Evolutionary conservation across 164 flowering plant species (phyloP).

Genomic region (Chimonanthus praecox): DNA sequence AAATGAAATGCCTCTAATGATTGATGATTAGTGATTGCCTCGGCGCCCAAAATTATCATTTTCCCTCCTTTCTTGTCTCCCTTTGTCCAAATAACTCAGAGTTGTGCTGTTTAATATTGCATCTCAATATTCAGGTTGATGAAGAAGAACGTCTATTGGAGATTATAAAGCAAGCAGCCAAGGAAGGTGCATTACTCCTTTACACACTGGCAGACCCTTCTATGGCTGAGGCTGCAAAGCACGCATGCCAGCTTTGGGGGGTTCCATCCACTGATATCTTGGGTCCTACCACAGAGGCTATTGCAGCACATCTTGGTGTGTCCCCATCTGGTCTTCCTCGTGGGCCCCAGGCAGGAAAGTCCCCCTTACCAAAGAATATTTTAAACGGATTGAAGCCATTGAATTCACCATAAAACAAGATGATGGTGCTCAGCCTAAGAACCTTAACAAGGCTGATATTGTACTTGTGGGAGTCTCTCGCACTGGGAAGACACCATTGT

Average conservation of each 20-base stretch:
- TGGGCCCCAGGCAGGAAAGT: constrained; percentile 60
- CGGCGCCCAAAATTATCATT: too few relatives aligned
- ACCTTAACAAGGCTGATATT: constrained; percentile 66
- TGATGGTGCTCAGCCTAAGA: constrained; percentile 81
- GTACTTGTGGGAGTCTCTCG: constrained; percentile 87
- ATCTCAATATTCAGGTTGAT: constrained; percentile 44
- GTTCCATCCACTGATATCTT: constrained; percentile 65
- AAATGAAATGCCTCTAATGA: too few relatives aligned
- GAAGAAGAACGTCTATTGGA: constrained; percentile 62
- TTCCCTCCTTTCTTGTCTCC: too few relatives aligned
- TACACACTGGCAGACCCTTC: constrained; percentile 85
- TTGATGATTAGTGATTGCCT: too few relatives aligned
- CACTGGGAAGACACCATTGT: constrained; percentile 86
- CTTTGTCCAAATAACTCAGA: too few relatives aligned
- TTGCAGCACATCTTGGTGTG: constrained; percentile 77
- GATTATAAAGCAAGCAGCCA: constrained; percentile 81
- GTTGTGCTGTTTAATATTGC: neutral
- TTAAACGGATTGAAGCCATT: constrained; percentile 71
- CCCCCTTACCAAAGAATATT: constrained; percentile 68
- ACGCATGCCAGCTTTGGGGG: constrained; percentile 76
- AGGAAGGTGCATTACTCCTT: constrained; percentile 72
- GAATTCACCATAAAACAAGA: constrained; percentile 96
- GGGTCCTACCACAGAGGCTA: constrained; percentile 74
- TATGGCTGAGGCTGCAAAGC: constrained; percentile 69
- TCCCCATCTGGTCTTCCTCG: constrained; percentile 90